Evolutionary conservation across 768 basidiomycete genomes (phyloP), one percentile per base, ranked within the genome.

Genomic region (Floccularia luteovirens): DNA sequence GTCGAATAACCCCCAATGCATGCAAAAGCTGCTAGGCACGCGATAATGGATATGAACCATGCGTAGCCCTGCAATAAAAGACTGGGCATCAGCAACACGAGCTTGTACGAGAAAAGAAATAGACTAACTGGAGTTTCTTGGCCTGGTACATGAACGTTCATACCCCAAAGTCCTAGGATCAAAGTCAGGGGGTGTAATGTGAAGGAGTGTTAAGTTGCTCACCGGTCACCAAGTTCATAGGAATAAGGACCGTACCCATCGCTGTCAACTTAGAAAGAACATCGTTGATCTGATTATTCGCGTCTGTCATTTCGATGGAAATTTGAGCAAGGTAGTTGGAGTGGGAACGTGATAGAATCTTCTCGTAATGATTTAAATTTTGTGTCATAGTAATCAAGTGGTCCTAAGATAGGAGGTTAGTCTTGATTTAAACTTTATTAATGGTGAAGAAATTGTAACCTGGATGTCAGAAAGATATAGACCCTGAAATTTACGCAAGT

Each of bases 311-410:
- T 68, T 98, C 96, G 62, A 99, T 98, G 31, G 92, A 96, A 51
- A 99, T 99, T 55, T 98, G 96, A 1, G 96, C 96, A 37, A 99
- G 82, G 64, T 99, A 99, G 58, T 99, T 99, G 25, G 93, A 97
- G 62, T 99, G 96, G 28, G 94, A 97, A 28, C 96, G 83, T 3
- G 94, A 98, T 6, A 99, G 72, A 55, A 99, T 98, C 71, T 98
- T 99, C 59, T 99, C 96, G 69, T 98, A 99, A 63, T 98, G 96
- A 58, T 98, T 99, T 72, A 99, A 58, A 57, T 94, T 98, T 63
- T 99, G 96, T 2, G 96, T 99, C 92, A 98, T 98, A 16, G 96
- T 99, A 62, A 98, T 98, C 60, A 99, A 63, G 65, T 99, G 96
- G 60, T 99, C 96, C 74, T 67, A n/a, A 11, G 23, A 10, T 11